Conservation (phyloP, 2,329 filamentous ascomycete genomes). For the Lecanosticta acicola region DNA sequence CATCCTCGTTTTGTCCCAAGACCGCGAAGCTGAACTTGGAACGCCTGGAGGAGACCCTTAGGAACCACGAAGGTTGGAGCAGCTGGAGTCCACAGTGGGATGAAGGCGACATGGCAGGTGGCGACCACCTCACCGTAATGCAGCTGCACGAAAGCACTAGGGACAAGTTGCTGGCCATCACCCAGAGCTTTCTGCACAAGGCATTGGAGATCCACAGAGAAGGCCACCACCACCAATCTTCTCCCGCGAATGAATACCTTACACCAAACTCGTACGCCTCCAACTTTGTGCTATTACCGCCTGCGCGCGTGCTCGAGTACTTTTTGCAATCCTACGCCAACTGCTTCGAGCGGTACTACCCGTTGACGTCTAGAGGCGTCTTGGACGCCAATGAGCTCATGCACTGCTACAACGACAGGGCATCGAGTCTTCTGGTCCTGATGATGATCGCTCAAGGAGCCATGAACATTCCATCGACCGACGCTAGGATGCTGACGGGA, state of each 20-base stretch:
- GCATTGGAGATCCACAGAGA: slow-evolving; percentile 63
- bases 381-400: slow-evolving; percentile 64
- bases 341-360: slow-evolving; percentile 61
- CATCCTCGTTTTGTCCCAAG: slow-evolving; percentile 46
- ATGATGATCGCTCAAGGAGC: slow-evolving; percentile 70
- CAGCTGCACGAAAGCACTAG: slow-evolving; percentile 52
- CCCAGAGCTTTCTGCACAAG: slow-evolving; percentile 64
- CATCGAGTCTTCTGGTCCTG: slow-evolving; percentile 59
- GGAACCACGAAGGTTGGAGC: slow-evolving; percentile 49
- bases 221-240: slow-evolving; percentile 10
- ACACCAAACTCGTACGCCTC: slow-evolving; percentile 49
- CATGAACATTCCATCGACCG: slow-evolving; percentile 58
- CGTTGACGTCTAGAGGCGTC: slow-evolving; percentile 54
- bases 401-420: slow-evolving; percentile 55
- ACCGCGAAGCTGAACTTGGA: slow-evolving; percentile 49
- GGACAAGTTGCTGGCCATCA: slow-evolving; percentile 66
- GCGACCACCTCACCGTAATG: slow-evolving; percentile 44
- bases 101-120: slow-evolving; percentile 44
- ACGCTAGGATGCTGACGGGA: slow-evolving; percentile 60
- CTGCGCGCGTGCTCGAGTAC: slow-evolving; percentile 60
- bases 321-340: slow-evolving; percentile 62
- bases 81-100: slow-evolving; percentile 48
- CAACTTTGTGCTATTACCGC: slow-evolving; percentile 61
- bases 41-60: slow-evolving; percentile 46
- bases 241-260: slow-evolving; percentile 21